Evolutionary conservation across 352 stramenopile species (phyloP).

Genomic region (Globisporangium yorkense): DNA sequence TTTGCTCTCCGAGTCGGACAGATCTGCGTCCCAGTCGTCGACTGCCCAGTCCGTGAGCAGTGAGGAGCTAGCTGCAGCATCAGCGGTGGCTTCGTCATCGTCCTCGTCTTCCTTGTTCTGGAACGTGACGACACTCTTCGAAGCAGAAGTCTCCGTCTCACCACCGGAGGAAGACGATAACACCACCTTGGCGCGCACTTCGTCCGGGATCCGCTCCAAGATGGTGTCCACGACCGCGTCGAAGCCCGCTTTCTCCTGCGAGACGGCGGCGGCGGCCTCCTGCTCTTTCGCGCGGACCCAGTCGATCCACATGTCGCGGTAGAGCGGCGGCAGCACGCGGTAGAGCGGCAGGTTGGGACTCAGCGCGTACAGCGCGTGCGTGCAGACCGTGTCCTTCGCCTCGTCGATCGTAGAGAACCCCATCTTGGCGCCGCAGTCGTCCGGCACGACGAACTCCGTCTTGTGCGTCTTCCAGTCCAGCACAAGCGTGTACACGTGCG

Average conservation of each 20-base stretch:
- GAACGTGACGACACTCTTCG: background rate
- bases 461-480: slow-evolving; percentile 40
- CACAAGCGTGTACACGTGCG: slow-evolving; percentile 49
- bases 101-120: background rate
- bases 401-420: slow-evolving; percentile 62
- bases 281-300: slow-evolving; percentile 46
- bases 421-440: slow-evolving; percentile 26
- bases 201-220: slow-evolving; percentile 35
- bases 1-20: slow-evolving; percentile 24
- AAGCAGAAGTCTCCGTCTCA: slow-evolving; percentile 9
- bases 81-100: background rate
- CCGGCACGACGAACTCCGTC: slow-evolving; percentile 30
- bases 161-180: background rate
- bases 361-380: slow-evolving; percentile 85
- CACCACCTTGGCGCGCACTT: slow-evolving; percentile 36
- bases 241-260: slow-evolving; percentile 38
- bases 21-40: slow-evolving; percentile 69
- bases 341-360: slow-evolving; percentile 83
- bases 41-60: slow-evolving; percentile 51
- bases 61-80: background rate
- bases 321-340: slow-evolving; percentile 81
- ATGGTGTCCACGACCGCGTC: slow-evolving; percentile 49
- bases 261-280: slow-evolving; percentile 23
- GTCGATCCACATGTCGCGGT: slow-evolving; percentile 85
- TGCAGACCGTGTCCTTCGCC: slow-evolving; percentile 74